phyloP scores from a whole-genome alignment of 164 flowering plant species.

The Magnolia kwangsiensis region DNA sequence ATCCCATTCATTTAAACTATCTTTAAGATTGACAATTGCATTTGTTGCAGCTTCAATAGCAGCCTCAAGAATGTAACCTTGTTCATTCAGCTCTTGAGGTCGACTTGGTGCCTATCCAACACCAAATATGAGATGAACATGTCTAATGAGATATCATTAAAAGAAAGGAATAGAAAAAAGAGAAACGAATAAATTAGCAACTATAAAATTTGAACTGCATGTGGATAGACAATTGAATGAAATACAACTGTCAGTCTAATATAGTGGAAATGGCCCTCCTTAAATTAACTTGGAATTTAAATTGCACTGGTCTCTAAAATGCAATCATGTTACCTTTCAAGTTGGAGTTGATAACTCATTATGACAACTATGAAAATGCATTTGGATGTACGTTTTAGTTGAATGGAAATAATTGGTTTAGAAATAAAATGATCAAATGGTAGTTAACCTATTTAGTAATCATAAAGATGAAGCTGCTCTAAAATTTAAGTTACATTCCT shows the following conservation, averaged over 20 bases:
- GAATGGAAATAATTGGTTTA: too few species aligned
- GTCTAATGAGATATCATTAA: neutral
- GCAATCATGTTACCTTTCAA: neutral
- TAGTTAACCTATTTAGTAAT: too few species aligned
- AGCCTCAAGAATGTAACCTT: conserved; percentile 65
- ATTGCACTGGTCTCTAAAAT: neutral
- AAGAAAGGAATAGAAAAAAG: neutral
- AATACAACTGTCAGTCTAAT: neutral
- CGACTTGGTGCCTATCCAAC: conserved; percentile 41
- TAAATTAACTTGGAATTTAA: neutral
- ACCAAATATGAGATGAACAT: conserved; percentile 6
- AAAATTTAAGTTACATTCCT: too few species aligned
- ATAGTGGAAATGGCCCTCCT: neutral
- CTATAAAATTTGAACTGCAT: neutral
- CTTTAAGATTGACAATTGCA: conserved; percentile 58
- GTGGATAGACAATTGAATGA: neutral
- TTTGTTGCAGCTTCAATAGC: conserved; percentile 85
- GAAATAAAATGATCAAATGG: too few species aligned
- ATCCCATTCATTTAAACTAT: conserved; percentile 85
- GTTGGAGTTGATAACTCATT: neutral
- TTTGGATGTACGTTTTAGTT: neutral
- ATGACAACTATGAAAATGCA: neutral
- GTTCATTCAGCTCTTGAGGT: conserved; percentile 53
- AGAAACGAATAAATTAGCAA: too few species aligned
- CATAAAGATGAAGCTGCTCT: too few species aligned